Conservation (phyloP, 2,329 filamentous ascomycete species). For the Diplodia corticola region DNA sequence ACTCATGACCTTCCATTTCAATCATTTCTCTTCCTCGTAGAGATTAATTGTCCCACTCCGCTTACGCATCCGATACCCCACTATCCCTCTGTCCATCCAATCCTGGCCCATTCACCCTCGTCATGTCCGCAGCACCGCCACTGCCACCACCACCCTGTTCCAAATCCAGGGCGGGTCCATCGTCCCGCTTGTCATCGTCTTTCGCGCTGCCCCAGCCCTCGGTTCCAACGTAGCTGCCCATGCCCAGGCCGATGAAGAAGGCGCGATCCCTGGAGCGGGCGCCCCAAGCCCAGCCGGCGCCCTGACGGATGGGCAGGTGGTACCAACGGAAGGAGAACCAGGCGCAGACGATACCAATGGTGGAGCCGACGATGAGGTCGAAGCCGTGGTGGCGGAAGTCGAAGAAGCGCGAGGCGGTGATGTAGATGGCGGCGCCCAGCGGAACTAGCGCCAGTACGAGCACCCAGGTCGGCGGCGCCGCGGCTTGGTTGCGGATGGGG, state of each 20-base stretch:
- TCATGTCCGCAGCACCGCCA: neutral
- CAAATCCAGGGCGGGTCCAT: neutral
- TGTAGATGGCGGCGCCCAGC: slow-evolving; percentile 73
- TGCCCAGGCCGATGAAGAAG: slow-evolving; percentile 73
- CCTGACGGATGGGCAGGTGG: slow-evolving; percentile 74
- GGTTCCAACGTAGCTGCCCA: slow-evolving; percentile 48
- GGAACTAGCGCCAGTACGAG: slow-evolving; percentile 70
- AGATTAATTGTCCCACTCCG: neutral
- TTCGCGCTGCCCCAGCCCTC: slow-evolving; percentile 44
- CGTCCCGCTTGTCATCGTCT: neutral
- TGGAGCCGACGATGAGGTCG: slow-evolving; percentile 82
- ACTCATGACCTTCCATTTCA: neutral
- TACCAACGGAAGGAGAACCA: slow-evolving; percentile 82
- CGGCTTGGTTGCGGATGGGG: slow-evolving; percentile 66
- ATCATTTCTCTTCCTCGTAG: neutral
- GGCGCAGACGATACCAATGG: slow-evolving; percentile 71
- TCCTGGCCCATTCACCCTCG: neutral
- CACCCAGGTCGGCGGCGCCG: slow-evolving; percentile 80
- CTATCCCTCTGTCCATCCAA: slow-evolving; percentile 13
- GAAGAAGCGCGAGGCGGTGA: slow-evolving; percentile 81
- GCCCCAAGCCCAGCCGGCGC: slow-evolving; percentile 88
- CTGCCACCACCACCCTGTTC: neutral
- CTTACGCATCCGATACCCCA: neutral
- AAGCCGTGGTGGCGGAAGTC: slow-evolving; percentile 92
- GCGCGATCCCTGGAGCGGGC: slow-evolving; percentile 70